Percentiles rank a stretch among this genome's conserved stretches.
Conservation (phyloP, 2,329 filamentous ascomycete species). For the Calonectria hongkongensis region DNA sequence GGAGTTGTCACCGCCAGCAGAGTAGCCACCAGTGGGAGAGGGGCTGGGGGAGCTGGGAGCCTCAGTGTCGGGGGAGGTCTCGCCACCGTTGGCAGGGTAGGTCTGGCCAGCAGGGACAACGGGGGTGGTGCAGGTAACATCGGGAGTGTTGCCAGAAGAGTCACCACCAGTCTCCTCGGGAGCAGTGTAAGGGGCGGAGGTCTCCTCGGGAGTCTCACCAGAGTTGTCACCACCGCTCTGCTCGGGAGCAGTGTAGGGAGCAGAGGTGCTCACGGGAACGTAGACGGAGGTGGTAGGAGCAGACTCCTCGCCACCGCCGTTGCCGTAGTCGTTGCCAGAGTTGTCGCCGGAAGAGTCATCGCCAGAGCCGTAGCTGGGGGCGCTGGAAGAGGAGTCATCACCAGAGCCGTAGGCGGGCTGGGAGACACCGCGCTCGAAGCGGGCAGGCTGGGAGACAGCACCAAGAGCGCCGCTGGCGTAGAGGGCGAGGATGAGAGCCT, state of each 20-base stretch:
- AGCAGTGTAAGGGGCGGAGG: not conserved
- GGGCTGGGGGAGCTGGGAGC: not conserved
- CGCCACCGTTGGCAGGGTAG: slow-evolving; percentile 37
- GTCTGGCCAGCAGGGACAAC: slow-evolving; percentile 34
- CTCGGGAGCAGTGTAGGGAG: slow-evolving; percentile 27
- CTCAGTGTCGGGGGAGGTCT: slow-evolving; percentile 4
- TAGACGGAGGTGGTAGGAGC: slow-evolving; percentile 4
- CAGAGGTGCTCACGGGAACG: slow-evolving; percentile 37
- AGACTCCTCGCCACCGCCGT: not conserved
- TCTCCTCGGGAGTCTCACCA: slow-evolving; percentile 32
- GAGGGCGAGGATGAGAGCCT: slow-evolving; percentile 50
- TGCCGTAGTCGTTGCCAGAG: slow-evolving; percentile 9
- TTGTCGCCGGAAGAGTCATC: slow-evolving; percentile 34
- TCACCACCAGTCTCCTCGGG: slow-evolving; percentile 6
- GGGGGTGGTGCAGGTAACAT: slow-evolving; percentile 41
- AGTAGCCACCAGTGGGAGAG: slow-evolving; percentile 11
- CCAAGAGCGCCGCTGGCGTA: slow-evolving; percentile 48
- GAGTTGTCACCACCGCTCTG: slow-evolving; percentile 46
- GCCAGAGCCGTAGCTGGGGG: slow-evolving; percentile 1
- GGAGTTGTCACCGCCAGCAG: slow-evolving; percentile 4
- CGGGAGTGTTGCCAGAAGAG: slow-evolving; percentile 46
- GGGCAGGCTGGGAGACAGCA: slow-evolving; percentile 41
- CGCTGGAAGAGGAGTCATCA: not conserved
- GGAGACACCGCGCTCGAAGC: slow-evolving; percentile 48
- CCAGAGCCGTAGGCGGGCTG: slow-evolving; percentile 40